Conservation (phyloP, 2,329 filamentous ascomycete genomes). For the Aureobasidium pullulans region DNA sequence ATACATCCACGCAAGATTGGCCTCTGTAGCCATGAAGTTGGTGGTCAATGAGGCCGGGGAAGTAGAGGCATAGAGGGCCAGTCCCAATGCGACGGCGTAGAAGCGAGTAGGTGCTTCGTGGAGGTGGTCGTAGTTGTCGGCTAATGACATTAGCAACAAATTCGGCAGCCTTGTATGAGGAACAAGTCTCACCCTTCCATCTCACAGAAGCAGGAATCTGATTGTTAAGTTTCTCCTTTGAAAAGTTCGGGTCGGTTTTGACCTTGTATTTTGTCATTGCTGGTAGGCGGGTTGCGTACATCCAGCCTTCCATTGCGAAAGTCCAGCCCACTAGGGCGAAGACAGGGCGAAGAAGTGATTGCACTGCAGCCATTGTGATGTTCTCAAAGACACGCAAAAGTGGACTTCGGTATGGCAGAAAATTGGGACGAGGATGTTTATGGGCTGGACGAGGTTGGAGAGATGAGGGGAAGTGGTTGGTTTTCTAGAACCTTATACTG, state of each 20-base stretch:
- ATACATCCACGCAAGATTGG: slow-evolving; percentile 36
- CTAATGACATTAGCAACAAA: not conserved
- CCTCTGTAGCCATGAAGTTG: slow-evolving; percentile 23
- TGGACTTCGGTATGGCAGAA: not conserved
- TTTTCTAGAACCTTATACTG: not conserved
- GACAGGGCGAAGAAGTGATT: slow-evolving; percentile 19
- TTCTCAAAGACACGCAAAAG: not conserved
- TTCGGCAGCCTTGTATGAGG: not conserved
- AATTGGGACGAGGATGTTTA: not conserved
- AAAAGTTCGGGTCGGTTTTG: not conserved
- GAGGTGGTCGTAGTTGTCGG: slow-evolving; percentile 39
- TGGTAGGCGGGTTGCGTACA: slow-evolving; percentile 35
- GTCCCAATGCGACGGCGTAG: slow-evolving; percentile 32
- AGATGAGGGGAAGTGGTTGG: not conserved
- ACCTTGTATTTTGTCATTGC: slow-evolving; percentile 27
- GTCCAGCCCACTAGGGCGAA: slow-evolving; percentile 32
- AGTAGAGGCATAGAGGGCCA: slow-evolving; percentile 25
- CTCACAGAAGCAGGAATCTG: slow-evolving; percentile 20
- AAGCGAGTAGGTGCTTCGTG: slow-evolving; percentile 40
- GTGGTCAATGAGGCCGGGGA: slow-evolving; percentile 1
- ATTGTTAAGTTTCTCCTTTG: slow-evolving; percentile 15
- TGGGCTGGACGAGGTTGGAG: not conserved
- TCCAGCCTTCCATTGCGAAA: slow-evolving; percentile 35
- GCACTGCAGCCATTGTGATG: slow-evolving; percentile 1
- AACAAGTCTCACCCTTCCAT: not conserved